Evolutionary conservation across 768 basidiomycete species (phyloP), one percentile per base, ranked within the genome.

Genomic region (Sporobolomyces phaffii): DNA sequence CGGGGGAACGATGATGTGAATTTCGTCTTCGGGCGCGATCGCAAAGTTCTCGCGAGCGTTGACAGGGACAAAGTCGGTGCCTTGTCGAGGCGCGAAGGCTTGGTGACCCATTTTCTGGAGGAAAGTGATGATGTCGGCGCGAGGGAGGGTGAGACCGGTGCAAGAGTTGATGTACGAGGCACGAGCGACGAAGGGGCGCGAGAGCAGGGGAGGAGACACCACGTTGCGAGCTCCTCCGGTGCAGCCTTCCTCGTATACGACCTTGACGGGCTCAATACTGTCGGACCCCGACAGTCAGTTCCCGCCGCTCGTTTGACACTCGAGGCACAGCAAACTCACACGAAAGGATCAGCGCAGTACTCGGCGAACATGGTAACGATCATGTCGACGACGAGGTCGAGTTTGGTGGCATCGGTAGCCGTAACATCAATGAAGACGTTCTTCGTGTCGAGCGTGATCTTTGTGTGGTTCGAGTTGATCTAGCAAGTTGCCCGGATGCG

Each of bases 391-490:
- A 98, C 96, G 53, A 98, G 93, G 70, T 87, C 86, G 65, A 99
- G 85, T 79, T 99, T 99, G 33, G 94, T 98, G 76, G 89, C 84
- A 75, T 99, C 96, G 22, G 91, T 96, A 4, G 93, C 93, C 13
- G 96, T 98, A 34, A 93, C 85, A 78, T 99, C 96, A 73, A 99
- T 89, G 80, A 97, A 97, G 77, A 99, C 81, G 77, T 98, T 97
- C 58, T 82, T 84, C 15, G 96, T 98, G 76, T 91, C 87, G 68
- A 96, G 81, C 0, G 90, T 89, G 75, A 99, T 98, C 81, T 98
- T 98, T 77, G 91, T 97, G 78, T 90, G 90, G 72, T 96, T 88
- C 5, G 91, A 93, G 79, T 96, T 96, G 79, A 94, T 94, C 70
- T 71, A 48, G n/a, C n/a, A n/a, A n/a, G n/a, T n/a, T n/a, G n/a